Evolutionary conservation across 352 stramenopile genomes (phyloP).

Genomic region (Globisporangium radiosum): DNA sequence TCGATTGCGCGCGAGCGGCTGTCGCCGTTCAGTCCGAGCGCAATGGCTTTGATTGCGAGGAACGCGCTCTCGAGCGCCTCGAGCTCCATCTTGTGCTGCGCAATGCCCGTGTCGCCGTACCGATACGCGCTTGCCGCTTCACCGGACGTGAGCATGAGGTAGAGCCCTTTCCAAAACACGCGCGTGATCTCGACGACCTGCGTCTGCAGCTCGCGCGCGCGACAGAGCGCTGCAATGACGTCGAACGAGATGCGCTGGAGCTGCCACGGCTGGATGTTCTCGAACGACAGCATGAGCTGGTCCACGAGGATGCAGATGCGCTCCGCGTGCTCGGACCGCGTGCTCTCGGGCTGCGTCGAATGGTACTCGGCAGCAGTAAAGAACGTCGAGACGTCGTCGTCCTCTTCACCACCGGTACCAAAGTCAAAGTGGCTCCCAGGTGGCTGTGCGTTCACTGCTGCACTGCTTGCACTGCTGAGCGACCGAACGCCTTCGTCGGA

Average conservation of each 20-base stretch:
- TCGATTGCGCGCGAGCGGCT: slow-evolving; percentile 50
- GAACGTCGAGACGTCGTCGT: slow-evolving; percentile 44
- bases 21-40: slow-evolving; percentile 44
- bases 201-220: slow-evolving; percentile 40
- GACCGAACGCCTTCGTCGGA: slow-evolving; percentile 46
- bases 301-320: slow-evolving; percentile 59
- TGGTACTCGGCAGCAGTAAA: slow-evolving; percentile 48
- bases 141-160: slow-evolving; percentile 65
- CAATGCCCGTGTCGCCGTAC: slow-evolving; percentile 23
- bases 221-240: slow-evolving; percentile 63
- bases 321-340: slow-evolving; percentile 28
- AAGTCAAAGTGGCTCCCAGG: slow-evolving; percentile 31
- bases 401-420: slow-evolving; percentile 18
- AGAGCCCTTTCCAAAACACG: slow-evolving; percentile 75
- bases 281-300: slow-evolving; percentile 56
- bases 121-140: slow-evolving; percentile 41
- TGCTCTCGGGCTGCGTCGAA: slow-evolving; percentile 22
- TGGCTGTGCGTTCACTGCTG: background rate
- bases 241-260: slow-evolving; percentile 75
- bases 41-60: slow-evolving; percentile 46
- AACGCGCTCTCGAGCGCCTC: slow-evolving; percentile 78
- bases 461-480: slow-evolving; percentile 15
- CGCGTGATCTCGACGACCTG: slow-evolving; percentile 59
- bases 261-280: slow-evolving; percentile 74
- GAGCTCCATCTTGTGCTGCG: slow-evolving; percentile 47